phyloP scores from a whole-genome alignment of 345 rosid genomes.

The Populus pruinosa region DNA sequence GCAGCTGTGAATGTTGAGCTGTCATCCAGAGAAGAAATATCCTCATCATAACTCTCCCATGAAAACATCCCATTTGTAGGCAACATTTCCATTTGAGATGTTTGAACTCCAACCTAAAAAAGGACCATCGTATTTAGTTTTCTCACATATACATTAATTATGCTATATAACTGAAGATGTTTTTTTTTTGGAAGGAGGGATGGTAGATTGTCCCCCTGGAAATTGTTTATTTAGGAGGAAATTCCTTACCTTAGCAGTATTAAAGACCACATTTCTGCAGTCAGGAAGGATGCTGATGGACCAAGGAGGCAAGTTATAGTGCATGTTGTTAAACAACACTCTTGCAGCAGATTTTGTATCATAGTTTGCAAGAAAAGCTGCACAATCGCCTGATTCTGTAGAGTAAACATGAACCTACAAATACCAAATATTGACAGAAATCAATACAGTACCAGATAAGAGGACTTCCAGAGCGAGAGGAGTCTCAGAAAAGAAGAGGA shows the following conservation, averaged over 20 bases:
- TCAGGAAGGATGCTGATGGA: conserved; percentile 98
- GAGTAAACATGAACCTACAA: conserved; percentile 77
- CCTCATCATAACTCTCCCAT: conserved; percentile 85
- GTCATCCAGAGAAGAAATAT: conserved; percentile 19
- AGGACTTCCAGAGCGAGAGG: conserved; percentile 6
- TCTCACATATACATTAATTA: background rate
- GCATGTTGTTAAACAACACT: conserved; percentile 91
- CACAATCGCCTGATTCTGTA: conserved; percentile 77
- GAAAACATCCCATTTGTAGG: conserved; percentile 53
- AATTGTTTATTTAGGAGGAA: background rate
- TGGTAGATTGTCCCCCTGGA: background rate
- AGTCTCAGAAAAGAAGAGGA: background rate
- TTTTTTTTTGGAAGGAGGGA: background rate
- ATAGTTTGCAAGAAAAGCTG: conserved; percentile 93
- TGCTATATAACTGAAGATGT: background rate
- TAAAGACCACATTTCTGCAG: conserved; percentile 91
- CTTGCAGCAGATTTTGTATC: conserved; percentile 77
- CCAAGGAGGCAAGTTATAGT: conserved; percentile 98
- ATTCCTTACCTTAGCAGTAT: conserved; percentile 81
- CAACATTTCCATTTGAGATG: conserved; percentile 88
- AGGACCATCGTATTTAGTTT: background rate
- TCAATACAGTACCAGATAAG: conserved; percentile 16
- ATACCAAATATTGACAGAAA: conserved; percentile 9
- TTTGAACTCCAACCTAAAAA: conserved; percentile 88
- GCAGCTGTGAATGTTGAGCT: conserved; percentile 23